Evolutionary conservation across 1,284 basidiomycete species (phyloP), one percentile per base, ranked within the genome.

Genomic region (Sporisorium iseilematis-ciliati): DNA sequence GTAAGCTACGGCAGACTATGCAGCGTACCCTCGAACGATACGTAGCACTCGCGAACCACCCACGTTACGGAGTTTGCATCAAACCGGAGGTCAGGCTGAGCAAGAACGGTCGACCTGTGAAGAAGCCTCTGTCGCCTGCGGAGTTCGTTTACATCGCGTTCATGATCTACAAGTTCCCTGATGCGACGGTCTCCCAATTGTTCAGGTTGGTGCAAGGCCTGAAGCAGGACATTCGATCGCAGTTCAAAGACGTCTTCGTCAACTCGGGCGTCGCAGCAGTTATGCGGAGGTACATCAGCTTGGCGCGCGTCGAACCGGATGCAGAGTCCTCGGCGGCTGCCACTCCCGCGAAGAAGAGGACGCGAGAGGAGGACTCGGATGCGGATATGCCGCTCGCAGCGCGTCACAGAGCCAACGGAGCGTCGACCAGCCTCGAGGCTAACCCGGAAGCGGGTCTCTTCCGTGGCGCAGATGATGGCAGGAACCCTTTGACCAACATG

Each of bases 81-180:
- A 65, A 75, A 45, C 74, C 77, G 20, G 66, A 65, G 29, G 41
- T 29, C 40, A 63, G 35, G 48, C 57, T 68, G 29, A 70, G 63
- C 20, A 31, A 40, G 2, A 12, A 26, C 14, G 70, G 73, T 6
- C 31, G 48, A 4, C 33, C 52, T 14, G 21, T 57, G 8, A 48
- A 10, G 31, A 77, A 77, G 58, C 70, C 70, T 16, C 57, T 78
- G 25, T 56, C 77, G 23, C 77, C 77, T 3, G 61, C 72, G 57
- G 77, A 78, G 26, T 78, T 78, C 20, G 69, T 77, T 41, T 77
- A 70, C 52, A 65, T 68, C 35, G 73, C 65, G 7, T 62, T 64
- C 12, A 20, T 77, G 56, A 68, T 75, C 65, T 73, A 20, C 63
- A 52, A 62, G 50, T 78, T 77, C 31, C 67, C 63, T 2, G 38